phyloP scores from a whole-genome alignment of 192 early-diverging fungal genomes.

The Borealophlyctis nickersoniae region DNA sequence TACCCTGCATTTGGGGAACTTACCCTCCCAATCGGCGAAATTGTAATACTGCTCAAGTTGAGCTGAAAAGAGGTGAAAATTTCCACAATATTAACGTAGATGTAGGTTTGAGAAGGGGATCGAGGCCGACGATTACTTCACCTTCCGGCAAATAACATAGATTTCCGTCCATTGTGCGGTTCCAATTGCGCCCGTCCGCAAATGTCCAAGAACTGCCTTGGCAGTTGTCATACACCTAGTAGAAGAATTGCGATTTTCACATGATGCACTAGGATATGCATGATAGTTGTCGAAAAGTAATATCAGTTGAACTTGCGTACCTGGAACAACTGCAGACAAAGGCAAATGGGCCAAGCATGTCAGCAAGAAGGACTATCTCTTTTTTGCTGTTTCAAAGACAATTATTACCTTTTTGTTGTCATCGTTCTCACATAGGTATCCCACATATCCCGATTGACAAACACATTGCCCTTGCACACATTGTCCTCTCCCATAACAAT shows the following conservation, averaged over 20 bases:
- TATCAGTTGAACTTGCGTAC: not conserved
- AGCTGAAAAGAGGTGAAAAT: too few relatives aligned
- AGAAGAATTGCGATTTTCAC: not conserved
- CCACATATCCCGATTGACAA: slow-evolving; percentile 15
- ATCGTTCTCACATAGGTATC: slow-evolving; percentile 21
- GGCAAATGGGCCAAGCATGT: not conserved
- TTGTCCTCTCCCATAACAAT: slow-evolving; percentile 21
- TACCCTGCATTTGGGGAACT: too few relatives aligned
- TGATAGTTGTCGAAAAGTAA: not conserved
- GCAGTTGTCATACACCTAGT: slow-evolving; percentile 15
- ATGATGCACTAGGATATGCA: not conserved
- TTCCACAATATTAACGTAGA: too few relatives aligned
- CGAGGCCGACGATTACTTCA: too few relatives aligned
- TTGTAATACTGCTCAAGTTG: too few relatives aligned
- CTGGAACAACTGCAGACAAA: not conserved
- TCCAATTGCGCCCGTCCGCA: too few relatives aligned
- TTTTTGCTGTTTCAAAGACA: too few relatives aligned
- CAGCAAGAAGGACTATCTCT: not conserved
- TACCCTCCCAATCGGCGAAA: too few relatives aligned
- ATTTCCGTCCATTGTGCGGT: too few relatives aligned
- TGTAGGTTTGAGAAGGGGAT: too few relatives aligned
- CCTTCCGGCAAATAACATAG: too few relatives aligned
- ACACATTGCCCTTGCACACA: slow-evolving; percentile 18
- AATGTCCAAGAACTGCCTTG: too few relatives aligned
- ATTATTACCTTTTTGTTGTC: slow-evolving; percentile 9